phyloP scores from a whole-genome alignment of 495 filamentous ascomycete genomes.

The Aspergillus cristatus region DNA sequence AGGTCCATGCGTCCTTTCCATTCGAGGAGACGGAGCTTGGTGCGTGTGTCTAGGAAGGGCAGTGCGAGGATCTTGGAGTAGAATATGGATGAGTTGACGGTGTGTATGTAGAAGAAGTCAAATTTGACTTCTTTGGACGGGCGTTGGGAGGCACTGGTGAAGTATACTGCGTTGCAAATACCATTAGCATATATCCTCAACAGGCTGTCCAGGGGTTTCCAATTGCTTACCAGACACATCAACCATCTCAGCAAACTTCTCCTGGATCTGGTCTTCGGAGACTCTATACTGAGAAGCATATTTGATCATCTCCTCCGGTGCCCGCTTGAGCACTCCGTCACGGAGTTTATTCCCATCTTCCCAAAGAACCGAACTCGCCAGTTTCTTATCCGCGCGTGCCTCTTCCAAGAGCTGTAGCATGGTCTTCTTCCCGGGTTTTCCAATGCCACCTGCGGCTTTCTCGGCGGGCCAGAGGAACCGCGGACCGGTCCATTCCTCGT shows the following conservation, averaged over 20 bases:
- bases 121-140: slow-evolving; percentile 56
- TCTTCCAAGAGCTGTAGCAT: slow-evolving; percentile 52
- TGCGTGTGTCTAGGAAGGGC: slow-evolving; percentile 17
- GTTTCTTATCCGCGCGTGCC: slow-evolving; percentile 43
- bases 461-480: slow-evolving; percentile 47
- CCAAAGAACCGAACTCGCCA: slow-evolving; percentile 40
- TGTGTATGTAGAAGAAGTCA: slow-evolving; percentile 79
- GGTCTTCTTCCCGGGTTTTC: slow-evolving; percentile 30
- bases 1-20: slow-evolving; percentile 69
- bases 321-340: slow-evolving; percentile 56
- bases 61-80: slow-evolving; percentile 42
- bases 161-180: slow-evolving; percentile 44
- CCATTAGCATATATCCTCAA: not conserved
- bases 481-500: slow-evolving; percentile 38
- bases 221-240: slow-evolving; percentile 43
- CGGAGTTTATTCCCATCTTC: slow-evolving; percentile 53
- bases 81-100: slow-evolving; percentile 55
- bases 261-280: slow-evolving; percentile 50
- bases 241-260: slow-evolving; percentile 68
- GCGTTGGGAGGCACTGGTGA: slow-evolving; percentile 50
- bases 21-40: slow-evolving; percentile 58
- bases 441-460: slow-evolving; percentile 28
- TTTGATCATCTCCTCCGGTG: slow-evolving; percentile 51
- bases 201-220: too few relatives aligned
- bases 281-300: slow-evolving; percentile 53